Evolutionary conservation across 2,329 filamentous ascomycete species (phyloP).

Genomic region (Xylariaceae sp.): DNA sequence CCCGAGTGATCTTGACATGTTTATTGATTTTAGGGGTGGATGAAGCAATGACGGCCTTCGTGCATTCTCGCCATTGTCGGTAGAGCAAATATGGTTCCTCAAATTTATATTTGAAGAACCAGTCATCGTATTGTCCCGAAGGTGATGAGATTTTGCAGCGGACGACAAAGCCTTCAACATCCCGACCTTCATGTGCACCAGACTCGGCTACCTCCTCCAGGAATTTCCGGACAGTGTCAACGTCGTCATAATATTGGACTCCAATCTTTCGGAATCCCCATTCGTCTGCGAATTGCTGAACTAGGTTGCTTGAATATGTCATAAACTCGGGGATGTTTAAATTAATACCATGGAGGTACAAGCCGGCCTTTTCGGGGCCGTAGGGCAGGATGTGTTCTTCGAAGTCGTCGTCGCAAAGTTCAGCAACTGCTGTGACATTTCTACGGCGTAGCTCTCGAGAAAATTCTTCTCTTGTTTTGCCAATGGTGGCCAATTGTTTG

Average conservation of each 20-base stretch:
- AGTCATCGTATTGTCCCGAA: constrained; percentile 64
- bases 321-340: constrained; percentile 88
- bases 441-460: constrained; percentile 68
- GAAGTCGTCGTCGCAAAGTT: constrained; percentile 92
- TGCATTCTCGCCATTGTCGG: constrained; percentile 96
- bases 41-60: constrained; percentile 76
- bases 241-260: constrained; percentile 68
- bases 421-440: constrained; percentile 91
- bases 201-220: constrained; percentile 81
- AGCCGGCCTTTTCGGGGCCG: constrained; percentile 70
- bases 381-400: constrained; percentile 97
- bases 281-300: constrained; percentile 80
- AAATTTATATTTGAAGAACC: constrained; percentile 99
- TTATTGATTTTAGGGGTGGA: constrained; percentile 75
- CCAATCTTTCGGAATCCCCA: constrained; percentile 95
- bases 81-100: constrained; percentile 99
- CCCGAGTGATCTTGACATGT: constrained; percentile 81
- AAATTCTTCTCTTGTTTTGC: constrained; percentile 73
- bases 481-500: constrained; percentile 68
- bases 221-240: constrained; percentile 69
- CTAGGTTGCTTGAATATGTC: constrained; percentile 75
- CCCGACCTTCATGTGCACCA: constrained; percentile 81
- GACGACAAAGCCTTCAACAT: constrained; percentile 95
- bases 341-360: constrained; percentile 95
- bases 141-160: constrained; percentile 68